A percentile compares a stretch with the other conserved stretches of the same genome.
Evolutionary conservation across 305 asterid species (phyloP).

Genomic region (Vinca major): DNA sequence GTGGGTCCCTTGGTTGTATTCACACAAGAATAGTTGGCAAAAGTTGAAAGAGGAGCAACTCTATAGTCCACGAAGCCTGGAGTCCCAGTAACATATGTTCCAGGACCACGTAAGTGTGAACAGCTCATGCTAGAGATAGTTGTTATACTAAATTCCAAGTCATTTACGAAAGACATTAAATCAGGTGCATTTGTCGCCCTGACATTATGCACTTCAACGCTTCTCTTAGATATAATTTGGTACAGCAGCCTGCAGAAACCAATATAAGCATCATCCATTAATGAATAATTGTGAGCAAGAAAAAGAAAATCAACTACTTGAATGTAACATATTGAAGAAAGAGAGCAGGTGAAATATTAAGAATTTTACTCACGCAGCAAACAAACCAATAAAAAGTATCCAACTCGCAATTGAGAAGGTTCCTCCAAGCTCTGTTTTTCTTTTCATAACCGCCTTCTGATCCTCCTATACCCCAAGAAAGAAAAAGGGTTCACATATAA

Average conservation of each 20-base stretch:
- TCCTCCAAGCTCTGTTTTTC: conserved; percentile 97
- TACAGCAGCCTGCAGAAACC: conserved; percentile 64
- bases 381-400: conserved; percentile 81
- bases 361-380: conserved; percentile 66
- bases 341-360: neutral
- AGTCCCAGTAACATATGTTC: conserved; percentile 53
- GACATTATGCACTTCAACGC: conserved; percentile 79
- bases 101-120: conserved; percentile 78
- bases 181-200: conserved; percentile 85
- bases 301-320: conserved; percentile 1
- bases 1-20: conserved; percentile 86
- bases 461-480: conserved; percentile 34
- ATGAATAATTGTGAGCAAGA: neutral
- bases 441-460: conserved; percentile 59
- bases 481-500: neutral
- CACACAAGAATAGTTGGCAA: conserved; percentile 69
- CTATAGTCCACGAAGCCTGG: conserved; percentile 59
- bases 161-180: conserved; percentile 60
- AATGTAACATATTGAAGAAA: neutral
- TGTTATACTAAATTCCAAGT: conserved; percentile 72
- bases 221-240: conserved; percentile 77
- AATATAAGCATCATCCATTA: conserved; percentile 6
- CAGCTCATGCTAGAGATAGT: conserved; percentile 88
- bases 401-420: conserved; percentile 79
- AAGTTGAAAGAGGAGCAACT: conserved; percentile 52